Evolutionary conservation across 495 filamentous ascomycete species (phyloP).

Genomic region (Penicillium ochrochloron): DNA sequence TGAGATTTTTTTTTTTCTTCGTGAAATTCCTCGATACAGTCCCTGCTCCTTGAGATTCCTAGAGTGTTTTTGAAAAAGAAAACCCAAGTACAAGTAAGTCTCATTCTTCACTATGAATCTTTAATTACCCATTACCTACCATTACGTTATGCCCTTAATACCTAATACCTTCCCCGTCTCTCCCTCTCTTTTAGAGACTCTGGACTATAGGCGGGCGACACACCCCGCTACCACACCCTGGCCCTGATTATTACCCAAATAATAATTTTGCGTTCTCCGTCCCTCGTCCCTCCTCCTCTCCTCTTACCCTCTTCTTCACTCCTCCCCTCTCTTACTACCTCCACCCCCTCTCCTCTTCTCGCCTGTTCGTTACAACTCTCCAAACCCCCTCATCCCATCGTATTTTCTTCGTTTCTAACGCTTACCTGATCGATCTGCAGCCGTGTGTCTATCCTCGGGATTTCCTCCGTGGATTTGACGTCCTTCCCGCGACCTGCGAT

Average conservation of each 20-base stretch:
- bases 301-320: constrained; percentile 28
- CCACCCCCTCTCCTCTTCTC: constrained; percentile 24
- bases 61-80: background rate
- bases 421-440: background rate
- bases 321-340: constrained; percentile 33
- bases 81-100: background rate
- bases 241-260: constrained; percentile 34
- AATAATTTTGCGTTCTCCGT: constrained; percentile 31
- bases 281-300: constrained; percentile 32
- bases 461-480: constrained; percentile 10
- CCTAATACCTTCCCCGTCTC: background rate
- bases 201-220: constrained; percentile 4
- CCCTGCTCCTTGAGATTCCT: background rate
- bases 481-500: constrained; percentile 11
- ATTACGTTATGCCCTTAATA: too few species aligned
- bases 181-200: background rate
- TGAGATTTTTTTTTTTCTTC: constrained; percentile 13
- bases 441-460: constrained; percentile 5
- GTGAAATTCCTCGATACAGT: constrained; percentile 10
- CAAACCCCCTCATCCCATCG: constrained; percentile 11
- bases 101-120: background rate
- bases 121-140: background rate
- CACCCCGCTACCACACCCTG: constrained; percentile 31
- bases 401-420: constrained; percentile 8
- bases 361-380: constrained; percentile 4